Evolutionary conservation across 148 eudicot genomes (phyloP).

Genomic region (Talinum fruticosum): DNA sequence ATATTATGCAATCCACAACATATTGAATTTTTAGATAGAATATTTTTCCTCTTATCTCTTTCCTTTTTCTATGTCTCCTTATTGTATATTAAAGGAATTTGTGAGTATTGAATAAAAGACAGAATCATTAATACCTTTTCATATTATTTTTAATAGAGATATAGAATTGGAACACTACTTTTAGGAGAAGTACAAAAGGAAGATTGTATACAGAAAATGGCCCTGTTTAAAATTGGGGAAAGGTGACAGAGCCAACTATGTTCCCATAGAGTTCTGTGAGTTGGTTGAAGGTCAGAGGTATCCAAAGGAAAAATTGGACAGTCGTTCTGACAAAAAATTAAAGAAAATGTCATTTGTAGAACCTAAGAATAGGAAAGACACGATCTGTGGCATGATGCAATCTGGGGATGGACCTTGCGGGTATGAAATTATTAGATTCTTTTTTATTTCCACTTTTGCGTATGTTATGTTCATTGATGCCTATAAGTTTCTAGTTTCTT

Average conservation of each 20-base stretch:
- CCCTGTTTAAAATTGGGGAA: constrained; percentile 63
- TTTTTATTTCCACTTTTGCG: neutral
- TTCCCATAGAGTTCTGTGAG: constrained; percentile 67
- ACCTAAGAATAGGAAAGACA: constrained; percentile 39
- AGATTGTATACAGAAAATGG: constrained; percentile 32
- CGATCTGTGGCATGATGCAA: constrained; percentile 50
- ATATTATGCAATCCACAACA: no score
- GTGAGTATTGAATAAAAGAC: no score
- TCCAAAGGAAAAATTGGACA: constrained; percentile 46
- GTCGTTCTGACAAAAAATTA: constrained; percentile 23
- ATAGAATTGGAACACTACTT: constrained; percentile 54
- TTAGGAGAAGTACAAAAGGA: constrained; percentile 38
- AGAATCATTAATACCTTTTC: no score
- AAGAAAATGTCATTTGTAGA: constrained; percentile 46
- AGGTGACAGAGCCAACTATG: constrained; percentile 37
- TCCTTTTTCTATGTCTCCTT: no score
- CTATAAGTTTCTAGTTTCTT: neutral
- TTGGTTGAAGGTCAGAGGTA: constrained; percentile 71
- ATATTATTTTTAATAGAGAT: no score
- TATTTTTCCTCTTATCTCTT: no score
- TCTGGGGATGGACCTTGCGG: constrained; percentile 56
- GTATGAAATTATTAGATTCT: constrained; percentile 50
- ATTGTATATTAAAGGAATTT: no score
- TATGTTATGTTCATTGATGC: neutral
- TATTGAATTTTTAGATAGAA: no score